Evolutionary conservation across 78 protist species (phyloP).

Genomic region (Pelomyxa schiedti): DNA sequence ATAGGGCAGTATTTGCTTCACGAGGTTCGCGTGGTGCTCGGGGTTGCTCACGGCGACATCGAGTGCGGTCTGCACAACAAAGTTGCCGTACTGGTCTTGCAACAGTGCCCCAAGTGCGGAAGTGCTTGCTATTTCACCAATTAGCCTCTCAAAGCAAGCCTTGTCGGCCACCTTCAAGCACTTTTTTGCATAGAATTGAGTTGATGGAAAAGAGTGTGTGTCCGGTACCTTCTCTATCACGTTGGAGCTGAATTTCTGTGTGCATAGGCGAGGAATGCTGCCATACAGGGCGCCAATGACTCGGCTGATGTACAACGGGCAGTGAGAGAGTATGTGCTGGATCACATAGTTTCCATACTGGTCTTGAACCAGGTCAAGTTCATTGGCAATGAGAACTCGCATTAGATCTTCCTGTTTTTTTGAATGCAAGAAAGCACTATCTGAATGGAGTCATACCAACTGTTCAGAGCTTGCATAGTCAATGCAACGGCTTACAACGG

Average conservation of each 20-base stretch:
- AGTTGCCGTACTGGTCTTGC: slow-evolving; percentile 86
- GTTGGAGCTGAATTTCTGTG: slow-evolving; percentile 37
- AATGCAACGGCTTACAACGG: slow-evolving; percentile 33
- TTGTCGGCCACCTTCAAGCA: not conserved
- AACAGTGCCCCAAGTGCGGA: slow-evolving; percentile 21
- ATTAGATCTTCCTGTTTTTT: too few species aligned
- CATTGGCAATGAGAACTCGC: slow-evolving; percentile 8
- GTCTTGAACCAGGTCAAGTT: slow-evolving; percentile 49
- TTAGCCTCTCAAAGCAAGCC: not conserved
- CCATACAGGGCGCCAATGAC: slow-evolving; percentile 24
- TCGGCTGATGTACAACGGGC: slow-evolving; percentile 13
- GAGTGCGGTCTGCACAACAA: slow-evolving; percentile 81
- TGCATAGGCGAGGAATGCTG: slow-evolving; percentile 33
- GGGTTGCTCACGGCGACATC: slow-evolving; percentile 59
- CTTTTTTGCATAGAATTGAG: not conserved
- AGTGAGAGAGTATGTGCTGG: slow-evolving; percentile 73
- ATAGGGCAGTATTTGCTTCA: slow-evolving; percentile 41
- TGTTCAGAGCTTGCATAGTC: slow-evolving; percentile 25
- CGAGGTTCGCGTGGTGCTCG: slow-evolving; percentile 28
- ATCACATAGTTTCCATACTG: slow-evolving; percentile 95
- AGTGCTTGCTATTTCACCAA: not conserved
- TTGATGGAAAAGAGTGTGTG: not conserved
- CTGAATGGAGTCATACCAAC: too few species aligned
- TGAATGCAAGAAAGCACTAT: too few species aligned
- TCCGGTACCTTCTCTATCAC: not conserved